Evolutionary conservation across 345 rosid species (phyloP), one percentile per base, ranked within the genome.

Genomic region (Hibiscus tridactylites): DNA sequence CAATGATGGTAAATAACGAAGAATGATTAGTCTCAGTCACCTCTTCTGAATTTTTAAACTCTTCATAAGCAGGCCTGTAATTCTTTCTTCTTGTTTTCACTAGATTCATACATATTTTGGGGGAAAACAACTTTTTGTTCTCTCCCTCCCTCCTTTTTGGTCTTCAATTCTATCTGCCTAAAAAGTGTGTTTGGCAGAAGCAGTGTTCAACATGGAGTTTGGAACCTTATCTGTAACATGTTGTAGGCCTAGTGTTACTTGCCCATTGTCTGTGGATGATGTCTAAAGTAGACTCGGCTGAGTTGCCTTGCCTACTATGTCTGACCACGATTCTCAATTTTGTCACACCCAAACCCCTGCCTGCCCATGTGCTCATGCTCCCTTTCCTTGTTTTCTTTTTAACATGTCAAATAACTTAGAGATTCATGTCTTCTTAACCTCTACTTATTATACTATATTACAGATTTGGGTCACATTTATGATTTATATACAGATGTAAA

Each of bases 251-350:
- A 44, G 17, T 44, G 53, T 65, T 65, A 3, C 5, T 44, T 65
- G 33, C 3, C 31, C 53, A 65, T 21, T 21, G 53, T 53, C 15
- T 21, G 53, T 65, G 53, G 33, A 42, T 64, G 19, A 65, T 9
- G 69, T 44, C 31, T 3, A 21, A 42, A 42, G 68, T 21, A 19
- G 53, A 44, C 15, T 42, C 53, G 13, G 35, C 33, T 24, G 6
- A 44, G 69, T 65, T 65, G 69, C 35, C 54, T 44, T n/a, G n/a
- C n/a, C n/a, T 21, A 53, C 69, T 44, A 44, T 44, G 69, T 44
- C 69, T 44, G 53, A 9, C 19, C 54, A 42, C 6, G n/a, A 12
- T 44, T 65, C 21, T 65, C 33, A 44, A 42, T 11, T 42, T 21
- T 65, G 52, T 64, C 54, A 65, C 33, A 46, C 29, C 50, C 50